phyloP scores from a whole-genome alignment of 148 eudicot species.

The Heliamphora exappendiculata region DNA sequence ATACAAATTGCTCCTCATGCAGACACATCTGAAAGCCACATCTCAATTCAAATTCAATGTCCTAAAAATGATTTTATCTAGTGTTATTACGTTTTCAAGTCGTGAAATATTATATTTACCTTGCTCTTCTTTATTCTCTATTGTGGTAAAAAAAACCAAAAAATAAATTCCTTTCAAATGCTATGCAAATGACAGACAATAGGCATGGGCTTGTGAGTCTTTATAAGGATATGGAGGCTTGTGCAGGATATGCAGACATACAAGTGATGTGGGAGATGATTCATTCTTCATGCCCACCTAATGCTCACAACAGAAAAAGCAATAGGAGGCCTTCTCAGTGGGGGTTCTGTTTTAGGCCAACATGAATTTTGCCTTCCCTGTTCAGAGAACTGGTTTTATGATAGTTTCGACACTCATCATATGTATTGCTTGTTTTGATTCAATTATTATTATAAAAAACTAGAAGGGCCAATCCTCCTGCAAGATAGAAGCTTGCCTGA shows the following conservation, averaged over 20 bases:
- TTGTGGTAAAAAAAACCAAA: no score
- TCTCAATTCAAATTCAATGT: no score
- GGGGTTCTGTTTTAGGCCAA: constrained; percentile 27
- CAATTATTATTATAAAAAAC: not conserved
- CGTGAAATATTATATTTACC: no score
- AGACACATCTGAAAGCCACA: no score
- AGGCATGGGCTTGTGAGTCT: constrained; percentile 39
- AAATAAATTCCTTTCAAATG: not conserved
- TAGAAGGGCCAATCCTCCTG: no score
- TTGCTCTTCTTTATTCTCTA: no score
- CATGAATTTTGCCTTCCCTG: constrained; percentile 1
- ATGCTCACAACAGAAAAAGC: not conserved
- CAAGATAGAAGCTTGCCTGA: no score
- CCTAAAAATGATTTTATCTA: no score
- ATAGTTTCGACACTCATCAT: not conserved
- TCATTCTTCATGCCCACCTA: constrained; percentile 28
- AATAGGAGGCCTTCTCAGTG: constrained; percentile 21
- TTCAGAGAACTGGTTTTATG: not conserved
- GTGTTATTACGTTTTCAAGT: no score
- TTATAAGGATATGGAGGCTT: constrained; percentile 54
- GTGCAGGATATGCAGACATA: constrained; percentile 56
- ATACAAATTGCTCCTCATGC: no score
- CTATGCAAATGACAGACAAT: constrained; percentile 21
- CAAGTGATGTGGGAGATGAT: constrained; percentile 74
- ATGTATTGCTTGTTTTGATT: not conserved